Conservation (phyloP, 495 filamentous ascomycete species). For the Lasiosphaeria ovina region DNA sequence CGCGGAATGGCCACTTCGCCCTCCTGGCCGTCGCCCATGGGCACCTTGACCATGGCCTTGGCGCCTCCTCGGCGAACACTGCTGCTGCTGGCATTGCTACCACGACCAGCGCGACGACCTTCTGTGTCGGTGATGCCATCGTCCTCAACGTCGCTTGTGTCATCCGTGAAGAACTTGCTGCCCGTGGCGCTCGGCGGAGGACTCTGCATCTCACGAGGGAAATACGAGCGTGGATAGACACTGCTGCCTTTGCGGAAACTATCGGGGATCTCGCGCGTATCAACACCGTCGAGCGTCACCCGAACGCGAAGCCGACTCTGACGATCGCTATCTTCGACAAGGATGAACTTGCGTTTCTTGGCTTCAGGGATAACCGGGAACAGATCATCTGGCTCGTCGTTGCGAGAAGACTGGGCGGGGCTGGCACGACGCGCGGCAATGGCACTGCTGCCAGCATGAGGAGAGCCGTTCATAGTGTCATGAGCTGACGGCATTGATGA, state of each 20-base stretch:
- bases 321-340: slow-evolving; percentile 84
- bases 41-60: slow-evolving; percentile 51
- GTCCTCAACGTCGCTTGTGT: slow-evolving; percentile 50
- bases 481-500: slow-evolving; percentile 73
- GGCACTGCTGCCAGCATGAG: slow-evolving; percentile 38
- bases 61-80: not conserved
- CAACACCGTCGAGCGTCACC: slow-evolving; percentile 81
- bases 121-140: slow-evolving; percentile 57
- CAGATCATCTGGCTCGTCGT: slow-evolving; percentile 59
- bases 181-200: slow-evolving; percentile 65
- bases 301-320: slow-evolving; percentile 77
- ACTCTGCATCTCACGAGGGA: slow-evolving; percentile 80
- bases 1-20: slow-evolving; percentile 69
- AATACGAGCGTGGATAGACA: slow-evolving; percentile 87
- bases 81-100: slow-evolving; percentile 21
- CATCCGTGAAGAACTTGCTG: slow-evolving; percentile 64
- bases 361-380: slow-evolving; percentile 83
- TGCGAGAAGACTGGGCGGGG: slow-evolving; percentile 26
- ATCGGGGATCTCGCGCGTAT: slow-evolving; percentile 92
- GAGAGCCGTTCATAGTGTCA: slow-evolving; percentile 57
- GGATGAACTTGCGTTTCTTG: slow-evolving; percentile 92
- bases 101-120: slow-evolving; percentile 31
- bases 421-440: slow-evolving; percentile 23
- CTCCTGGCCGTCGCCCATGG: slow-evolving; percentile 65
- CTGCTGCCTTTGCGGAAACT: slow-evolving; percentile 84